phyloP scores from a whole-genome alignment of 2,329 filamentous ascomycete species.

The Claviceps sp. region DNA sequence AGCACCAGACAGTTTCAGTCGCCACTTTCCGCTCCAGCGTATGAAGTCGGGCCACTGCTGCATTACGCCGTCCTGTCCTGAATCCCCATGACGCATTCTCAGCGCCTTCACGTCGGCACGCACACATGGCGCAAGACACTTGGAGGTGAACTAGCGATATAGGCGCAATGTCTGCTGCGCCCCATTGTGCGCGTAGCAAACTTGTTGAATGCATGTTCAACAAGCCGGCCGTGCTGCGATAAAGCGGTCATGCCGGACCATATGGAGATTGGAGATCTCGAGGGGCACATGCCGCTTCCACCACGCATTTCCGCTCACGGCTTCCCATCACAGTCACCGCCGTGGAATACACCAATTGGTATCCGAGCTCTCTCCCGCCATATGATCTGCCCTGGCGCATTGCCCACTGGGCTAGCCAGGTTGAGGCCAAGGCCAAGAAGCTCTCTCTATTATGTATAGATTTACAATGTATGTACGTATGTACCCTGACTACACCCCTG shows the following conservation, averaged over 20 bases:
- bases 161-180: neutral
- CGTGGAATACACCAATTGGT: neutral
- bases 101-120: neutral
- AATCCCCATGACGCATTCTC: neutral
- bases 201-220: neutral
- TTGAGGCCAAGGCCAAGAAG: neutral
- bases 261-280: neutral
- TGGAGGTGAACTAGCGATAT: neutral
- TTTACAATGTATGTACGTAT: too few species aligned
- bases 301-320: too few species aligned
- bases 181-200: neutral
- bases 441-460: neutral
- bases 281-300: neutral
- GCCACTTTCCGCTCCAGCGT: neutral
- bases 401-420: neutral
- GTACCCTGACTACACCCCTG: neutral
- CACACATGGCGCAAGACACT: neutral
- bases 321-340: conserved; percentile 1
- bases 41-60: neutral
- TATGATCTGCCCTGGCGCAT: neutral
- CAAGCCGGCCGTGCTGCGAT: neutral
- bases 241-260: neutral
- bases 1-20: neutral
- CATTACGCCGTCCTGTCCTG: neutral
- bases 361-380: conserved; percentile 1